A percentile compares a stretch with the other conserved stretches of the same genome.
Conservation (phyloP, 257 asterid species). For the Capsicum rhomboideum region DNA sequence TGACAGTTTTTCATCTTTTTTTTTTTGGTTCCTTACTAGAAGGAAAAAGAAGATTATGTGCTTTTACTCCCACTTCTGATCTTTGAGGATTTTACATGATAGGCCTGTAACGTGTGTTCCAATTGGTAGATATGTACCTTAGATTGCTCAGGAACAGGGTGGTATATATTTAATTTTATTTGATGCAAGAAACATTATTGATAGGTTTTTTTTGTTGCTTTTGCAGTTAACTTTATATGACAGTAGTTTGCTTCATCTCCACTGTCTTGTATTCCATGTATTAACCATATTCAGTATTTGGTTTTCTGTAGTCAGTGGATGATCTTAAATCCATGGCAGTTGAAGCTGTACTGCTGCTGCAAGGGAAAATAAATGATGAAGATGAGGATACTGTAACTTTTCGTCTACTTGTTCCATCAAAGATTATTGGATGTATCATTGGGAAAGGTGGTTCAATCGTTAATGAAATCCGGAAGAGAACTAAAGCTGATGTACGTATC, state of each 20-base stretch:
- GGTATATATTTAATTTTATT: background rate
- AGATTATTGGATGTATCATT: constrained; percentile 83
- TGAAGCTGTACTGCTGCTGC: constrained; percentile 86
- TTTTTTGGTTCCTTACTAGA: background rate
- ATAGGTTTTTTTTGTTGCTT: background rate
- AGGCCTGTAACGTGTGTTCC: background rate
- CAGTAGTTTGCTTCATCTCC: background rate
- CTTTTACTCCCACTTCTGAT: background rate
- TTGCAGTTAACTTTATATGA: background rate
- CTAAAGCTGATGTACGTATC: constrained; percentile 74
- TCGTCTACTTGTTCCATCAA: constrained; percentile 81
- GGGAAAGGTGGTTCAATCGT: constrained; percentile 87
- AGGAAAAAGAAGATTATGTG: background rate
- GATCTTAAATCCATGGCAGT: constrained; percentile 86
- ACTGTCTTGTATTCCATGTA: background rate
- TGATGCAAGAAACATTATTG: background rate
- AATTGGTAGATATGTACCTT: background rate
- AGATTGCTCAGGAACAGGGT: background rate
- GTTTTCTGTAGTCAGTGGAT: constrained; percentile 51
- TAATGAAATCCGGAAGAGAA: constrained; percentile 82
- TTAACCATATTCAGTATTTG: constrained; percentile 5
- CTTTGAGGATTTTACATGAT: background rate
- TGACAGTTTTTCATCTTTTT: background rate
- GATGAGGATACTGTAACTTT: constrained; percentile 56
- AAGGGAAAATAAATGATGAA: constrained; percentile 79